Evolutionary conservation across 2,329 filamentous ascomycete species (phyloP).

Genomic region (Cadophora sp.): DNA sequence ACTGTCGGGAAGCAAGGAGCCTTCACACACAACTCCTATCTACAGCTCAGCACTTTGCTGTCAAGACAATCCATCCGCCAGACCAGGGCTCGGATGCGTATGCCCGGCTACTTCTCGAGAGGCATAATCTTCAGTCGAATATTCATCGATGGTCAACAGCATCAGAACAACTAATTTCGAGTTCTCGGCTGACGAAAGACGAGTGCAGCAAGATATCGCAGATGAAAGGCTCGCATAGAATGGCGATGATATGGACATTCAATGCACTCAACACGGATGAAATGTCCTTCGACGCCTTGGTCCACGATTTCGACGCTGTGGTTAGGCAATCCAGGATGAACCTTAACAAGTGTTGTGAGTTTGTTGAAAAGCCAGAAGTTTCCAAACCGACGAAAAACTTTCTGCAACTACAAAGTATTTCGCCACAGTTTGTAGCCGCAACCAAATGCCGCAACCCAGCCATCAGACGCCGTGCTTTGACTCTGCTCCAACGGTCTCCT

Average conservation of each 20-base stretch:
- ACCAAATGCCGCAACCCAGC: slow-evolving; percentile 12
- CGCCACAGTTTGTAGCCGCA: slow-evolving; percentile 1
- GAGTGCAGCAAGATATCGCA: neutral
- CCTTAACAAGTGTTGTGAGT: neutral
- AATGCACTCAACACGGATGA: slow-evolving; percentile 5
- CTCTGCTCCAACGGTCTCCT: neutral
- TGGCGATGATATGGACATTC: neutral
- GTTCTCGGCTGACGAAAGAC: neutral
- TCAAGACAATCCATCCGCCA: neutral
- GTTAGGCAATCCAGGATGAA: neutral
- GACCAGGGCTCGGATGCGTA: neutral
- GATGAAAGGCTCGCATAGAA: neutral
- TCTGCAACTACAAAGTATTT: neutral
- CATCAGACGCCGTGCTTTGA: neutral
- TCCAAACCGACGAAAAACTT: neutral
- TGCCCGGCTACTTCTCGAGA: neutral
- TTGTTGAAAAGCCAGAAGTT: neutral
- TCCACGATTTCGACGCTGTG: neutral
- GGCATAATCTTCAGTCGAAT: neutral
- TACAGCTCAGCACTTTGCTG: neutral
- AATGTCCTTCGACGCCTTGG: slow-evolving; percentile 1
- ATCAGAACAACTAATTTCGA: neutral
- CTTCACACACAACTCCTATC: neutral
- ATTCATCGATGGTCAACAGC: neutral
- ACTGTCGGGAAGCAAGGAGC: neutral